Base-by-base conservation (phyloP, 192 early-diverging fungal genomes). In the Umbelopsis sp. region DNA sequence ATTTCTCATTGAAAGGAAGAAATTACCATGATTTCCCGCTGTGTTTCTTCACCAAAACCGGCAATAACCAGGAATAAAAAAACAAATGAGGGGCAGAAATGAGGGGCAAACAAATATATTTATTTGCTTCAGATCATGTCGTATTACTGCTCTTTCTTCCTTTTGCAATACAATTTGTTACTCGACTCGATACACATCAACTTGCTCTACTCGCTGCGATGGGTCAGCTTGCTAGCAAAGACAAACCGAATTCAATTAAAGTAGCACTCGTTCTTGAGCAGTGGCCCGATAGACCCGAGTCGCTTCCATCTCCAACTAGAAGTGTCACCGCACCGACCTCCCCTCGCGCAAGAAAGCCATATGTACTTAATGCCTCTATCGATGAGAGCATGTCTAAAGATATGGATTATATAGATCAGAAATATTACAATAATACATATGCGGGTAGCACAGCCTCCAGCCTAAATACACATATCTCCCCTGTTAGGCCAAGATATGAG, bases 71-170 rank as follows among this genome's bases (percentile, higher is more conserved):
- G 55, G 16, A 25, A 61, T 35, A 61, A 61, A 61, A 49, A 16
- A 49, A 49, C 48, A 61, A 58, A 61, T 27, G 55, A 61, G 55
- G 55, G 55, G 55, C 55, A 37, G 55, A 61, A 61, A 61, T 61
- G 55, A 61, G 55, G 55, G 55, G 55, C 55, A 61, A 61, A 33
- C 7, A 61, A 61, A 61, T 61, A 33, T 61, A 61, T 61, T 61
- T 61, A 61, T 61, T 41, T 61, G 25, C 55, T 61, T 61, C 55
- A 61, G 15, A 61, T 61, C 55, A 61, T 25, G 12, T 18, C 18
- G 10, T n/a, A 61, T 61, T 61, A 61, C 55, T 61, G 55, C 55
- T 61, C 55, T 61, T 25, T 35, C 33, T n/a, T 27, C 48, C 20
- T 21, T 49, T 13, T 6, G 16, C 27, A 35, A 25, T 2, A 61